These are phyloP conservation scores for Phycomyces nitens DNA, from an alignment of 192 early-diverging fungal genomes.

Conservation along the genomic window DNA sequence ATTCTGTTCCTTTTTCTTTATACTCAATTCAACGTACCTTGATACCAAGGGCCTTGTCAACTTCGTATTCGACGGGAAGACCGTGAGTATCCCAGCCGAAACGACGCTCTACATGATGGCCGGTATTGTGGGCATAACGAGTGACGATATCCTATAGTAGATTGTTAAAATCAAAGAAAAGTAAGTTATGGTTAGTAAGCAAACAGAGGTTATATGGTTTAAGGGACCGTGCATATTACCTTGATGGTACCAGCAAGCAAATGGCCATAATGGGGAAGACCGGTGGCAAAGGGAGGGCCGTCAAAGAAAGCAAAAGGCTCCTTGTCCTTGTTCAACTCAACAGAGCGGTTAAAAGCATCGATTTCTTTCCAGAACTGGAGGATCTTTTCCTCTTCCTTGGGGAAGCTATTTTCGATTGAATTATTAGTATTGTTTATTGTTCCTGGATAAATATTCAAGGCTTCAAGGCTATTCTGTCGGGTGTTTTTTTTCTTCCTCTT, in stretches of 20 bases:
- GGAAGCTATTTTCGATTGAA: slow-evolving; percentile 70
- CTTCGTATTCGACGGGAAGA: slow-evolving; percentile 87
- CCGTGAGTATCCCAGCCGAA: slow-evolving; percentile 98
- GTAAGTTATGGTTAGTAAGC: too few species aligned
- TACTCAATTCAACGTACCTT: slow-evolving; percentile 35
- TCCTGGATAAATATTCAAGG: slow-evolving; percentile 11
- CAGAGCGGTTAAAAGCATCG: slow-evolving; percentile 89
- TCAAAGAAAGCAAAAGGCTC: slow-evolving; percentile 93
- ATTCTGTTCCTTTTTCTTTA: neutral
- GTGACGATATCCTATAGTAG: slow-evolving; percentile 95
- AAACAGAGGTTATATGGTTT: too few species aligned
- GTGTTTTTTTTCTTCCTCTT: neutral
- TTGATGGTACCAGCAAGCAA: slow-evolving; percentile 99
- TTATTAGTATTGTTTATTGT: too few species aligned
- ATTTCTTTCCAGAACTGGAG: slow-evolving; percentile 95
- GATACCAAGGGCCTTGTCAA: slow-evolving; percentile 90
- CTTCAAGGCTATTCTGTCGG: too few species aligned
- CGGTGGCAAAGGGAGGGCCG: slow-evolving; percentile 98
- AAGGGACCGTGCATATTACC: too few species aligned
- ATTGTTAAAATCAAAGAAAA: too few species aligned
- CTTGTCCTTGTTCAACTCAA: slow-evolving; percentile 87
- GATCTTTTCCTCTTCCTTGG: slow-evolving; percentile 91
- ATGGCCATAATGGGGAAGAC: slow-evolving; percentile 97
- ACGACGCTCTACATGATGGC: slow-evolving; percentile 94
- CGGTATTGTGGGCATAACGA: slow-evolving; percentile 90